Conservation (phyloP, 495 filamentous ascomycete species). For the Neurospora terricola region DNA sequence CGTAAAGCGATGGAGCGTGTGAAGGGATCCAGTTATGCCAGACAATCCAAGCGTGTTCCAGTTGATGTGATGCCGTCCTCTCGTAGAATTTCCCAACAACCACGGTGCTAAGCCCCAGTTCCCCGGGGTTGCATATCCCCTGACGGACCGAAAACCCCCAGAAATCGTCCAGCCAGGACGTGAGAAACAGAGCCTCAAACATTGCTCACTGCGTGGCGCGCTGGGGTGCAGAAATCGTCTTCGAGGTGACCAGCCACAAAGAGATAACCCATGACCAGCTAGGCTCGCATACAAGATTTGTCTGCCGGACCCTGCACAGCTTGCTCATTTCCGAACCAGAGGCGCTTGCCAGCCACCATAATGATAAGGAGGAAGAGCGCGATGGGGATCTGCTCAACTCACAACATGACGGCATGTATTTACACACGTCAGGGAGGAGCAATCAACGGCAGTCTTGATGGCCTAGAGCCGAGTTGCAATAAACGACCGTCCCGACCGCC, state of each 20-base stretch:
- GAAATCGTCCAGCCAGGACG: slow-evolving; percentile 4
- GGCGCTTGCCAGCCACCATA: slow-evolving; percentile 46
- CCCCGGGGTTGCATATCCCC: neutral
- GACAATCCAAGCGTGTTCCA: neutral
- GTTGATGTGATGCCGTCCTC: neutral
- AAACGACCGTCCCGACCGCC: slow-evolving; percentile 15
- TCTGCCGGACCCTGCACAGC: slow-evolving; percentile 14
- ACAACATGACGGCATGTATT: slow-evolving; percentile 17
- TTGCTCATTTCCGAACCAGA: slow-evolving; percentile 10
- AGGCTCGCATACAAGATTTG: neutral
- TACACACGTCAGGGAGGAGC: slow-evolving; percentile 28
- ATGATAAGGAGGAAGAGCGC: slow-evolving; percentile 27
- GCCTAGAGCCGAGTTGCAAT: slow-evolving; percentile 12
- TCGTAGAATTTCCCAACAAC: neutral
- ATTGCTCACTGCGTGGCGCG: slow-evolving; percentile 27
- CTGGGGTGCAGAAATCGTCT: slow-evolving; percentile 9
- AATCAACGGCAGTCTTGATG: slow-evolving; percentile 20
- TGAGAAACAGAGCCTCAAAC: slow-evolving; percentile 1
- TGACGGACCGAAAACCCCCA: neutral
- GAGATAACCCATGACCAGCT: slow-evolving; percentile 11
- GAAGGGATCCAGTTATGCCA: slow-evolving; percentile 3
- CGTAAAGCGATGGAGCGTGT: slow-evolving; percentile 5
- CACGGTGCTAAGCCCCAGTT: neutral
- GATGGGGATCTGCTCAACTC: slow-evolving; percentile 41
- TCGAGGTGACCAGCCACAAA: slow-evolving; percentile 23